Percentiles rank a stretch among this genome's conserved stretches.
Evolutionary conservation across 768 basidiomycete species (phyloP).

Genomic region (Termitomyces sp.): DNA sequence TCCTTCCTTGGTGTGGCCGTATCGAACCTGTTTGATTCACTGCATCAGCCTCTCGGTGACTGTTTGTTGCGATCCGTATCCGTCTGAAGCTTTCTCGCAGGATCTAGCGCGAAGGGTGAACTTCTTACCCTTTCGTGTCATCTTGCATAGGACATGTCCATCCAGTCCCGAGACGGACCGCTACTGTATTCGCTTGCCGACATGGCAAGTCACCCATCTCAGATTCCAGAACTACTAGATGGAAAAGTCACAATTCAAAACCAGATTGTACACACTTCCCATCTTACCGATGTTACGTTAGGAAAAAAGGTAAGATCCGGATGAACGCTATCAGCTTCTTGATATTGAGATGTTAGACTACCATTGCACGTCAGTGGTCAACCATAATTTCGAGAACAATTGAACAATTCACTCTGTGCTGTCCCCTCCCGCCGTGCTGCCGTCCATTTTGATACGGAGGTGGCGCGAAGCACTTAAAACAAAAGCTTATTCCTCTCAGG

Average conservation of each 20-base stretch:
- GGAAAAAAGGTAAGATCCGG: no score
- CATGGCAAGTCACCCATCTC: conserved; percentile 32
- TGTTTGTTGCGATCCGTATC: conserved; percentile 15
- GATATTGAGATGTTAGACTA: conserved; percentile 40
- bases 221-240: conserved; percentile 18
- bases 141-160: conserved; percentile 25
- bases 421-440: conserved; percentile 8
- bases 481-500: conserved; percentile 6
- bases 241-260: conserved; percentile 24
- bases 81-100: conserved; percentile 22
- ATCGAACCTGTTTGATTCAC: conserved; percentile 14
- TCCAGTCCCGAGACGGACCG: conserved; percentile 16
- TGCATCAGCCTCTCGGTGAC: conserved; percentile 23
- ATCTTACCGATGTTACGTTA: conserved; percentile 21
- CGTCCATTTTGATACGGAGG: conserved; percentile 19
- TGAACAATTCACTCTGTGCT: neutral
- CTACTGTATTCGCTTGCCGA: conserved; percentile 28
- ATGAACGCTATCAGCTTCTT: no score
- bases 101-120: conserved; percentile 23
- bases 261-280: conserved; percentile 30
- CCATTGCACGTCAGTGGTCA: conserved; percentile 7
- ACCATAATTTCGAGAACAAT: conserved; percentile 1
- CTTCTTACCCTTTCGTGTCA: conserved; percentile 21
- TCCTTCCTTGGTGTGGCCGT: conserved; percentile 18
- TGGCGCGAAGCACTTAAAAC: conserved; percentile 7